Conservation (phyloP, 2,329 filamentous ascomycete genomes). For the Arthrobotrys iridis region DNA sequence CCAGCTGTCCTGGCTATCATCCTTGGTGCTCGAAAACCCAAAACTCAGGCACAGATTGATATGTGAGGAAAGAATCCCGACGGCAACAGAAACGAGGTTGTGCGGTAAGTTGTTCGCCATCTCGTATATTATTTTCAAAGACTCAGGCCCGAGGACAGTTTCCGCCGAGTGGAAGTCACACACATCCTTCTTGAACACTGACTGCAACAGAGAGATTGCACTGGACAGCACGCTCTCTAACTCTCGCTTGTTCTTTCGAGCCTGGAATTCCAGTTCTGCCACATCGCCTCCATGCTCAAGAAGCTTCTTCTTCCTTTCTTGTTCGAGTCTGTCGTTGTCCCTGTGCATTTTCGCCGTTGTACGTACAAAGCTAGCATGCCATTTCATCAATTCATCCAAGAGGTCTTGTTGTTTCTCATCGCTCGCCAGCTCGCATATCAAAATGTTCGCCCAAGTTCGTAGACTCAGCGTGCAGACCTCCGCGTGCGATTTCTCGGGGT, state of each 20-base stretch:
- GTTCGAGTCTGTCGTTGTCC: constrained; percentile 61
- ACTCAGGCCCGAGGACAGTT: neutral
- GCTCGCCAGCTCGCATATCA: constrained; percentile 68
- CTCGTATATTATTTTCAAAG: constrained; percentile 25
- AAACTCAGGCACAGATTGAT: constrained; percentile 55
- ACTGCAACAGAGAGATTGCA: constrained; percentile 14
- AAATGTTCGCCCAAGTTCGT: constrained; percentile 71
- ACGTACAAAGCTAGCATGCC: constrained; percentile 70
- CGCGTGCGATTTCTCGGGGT: constrained; percentile 71
- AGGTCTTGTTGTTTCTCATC: constrained; percentile 61
- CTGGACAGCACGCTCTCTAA: constrained; percentile 22
- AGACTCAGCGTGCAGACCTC: constrained; percentile 74
- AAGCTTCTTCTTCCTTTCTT: constrained; percentile 1
- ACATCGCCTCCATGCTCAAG: constrained; percentile 2
- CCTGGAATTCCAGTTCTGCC: neutral
- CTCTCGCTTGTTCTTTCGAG: neutral
- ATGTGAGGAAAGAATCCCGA: constrained; percentile 54
- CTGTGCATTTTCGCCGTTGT: constrained; percentile 70
- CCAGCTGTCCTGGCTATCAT: constrained; percentile 71
- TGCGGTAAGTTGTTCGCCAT: constrained; percentile 54
- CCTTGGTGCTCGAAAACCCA: constrained; percentile 59
- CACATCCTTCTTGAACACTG: constrained; percentile 7
- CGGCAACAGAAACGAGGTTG: constrained; percentile 55
- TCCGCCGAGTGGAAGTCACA: constrained; percentile 43
- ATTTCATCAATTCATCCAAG: constrained; percentile 66